phyloP scores from a whole-genome alignment of 2,329 filamentous ascomycete species.

The Chaetomium globosum region DNA sequence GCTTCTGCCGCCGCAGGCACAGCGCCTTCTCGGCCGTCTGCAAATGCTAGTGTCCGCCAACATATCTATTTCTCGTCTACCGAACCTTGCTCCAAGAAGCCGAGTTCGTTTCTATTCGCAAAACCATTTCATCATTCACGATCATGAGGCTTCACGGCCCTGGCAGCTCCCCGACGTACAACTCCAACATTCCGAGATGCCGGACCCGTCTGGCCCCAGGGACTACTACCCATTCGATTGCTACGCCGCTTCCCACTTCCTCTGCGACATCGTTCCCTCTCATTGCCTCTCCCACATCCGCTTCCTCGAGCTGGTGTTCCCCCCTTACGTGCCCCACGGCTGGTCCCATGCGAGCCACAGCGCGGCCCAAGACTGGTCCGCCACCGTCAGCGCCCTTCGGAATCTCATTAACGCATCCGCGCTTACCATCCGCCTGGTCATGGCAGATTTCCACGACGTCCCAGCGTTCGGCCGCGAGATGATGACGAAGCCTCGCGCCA shows the following conservation, averaged over 20 bases:
- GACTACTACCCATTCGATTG: conserved; percentile 13
- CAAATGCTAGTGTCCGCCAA: conserved; percentile 12
- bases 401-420: conserved; percentile 3
- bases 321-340: conserved; percentile 8
- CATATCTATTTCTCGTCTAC: conserved; percentile 15
- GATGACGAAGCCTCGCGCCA: not conserved
- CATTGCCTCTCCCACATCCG: conserved; percentile 22
- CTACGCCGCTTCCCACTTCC: conserved; percentile 19
- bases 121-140: conserved; percentile 24
- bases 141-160: not conserved
- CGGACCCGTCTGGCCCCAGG: not conserved
- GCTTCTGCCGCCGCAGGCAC: conserved; percentile 19
- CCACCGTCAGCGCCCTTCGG: conserved; percentile 15
- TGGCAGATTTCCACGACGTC: not conserved
- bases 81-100: conserved; percentile 7
- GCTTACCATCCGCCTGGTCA: not conserved
- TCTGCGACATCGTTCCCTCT: conserved; percentile 9
- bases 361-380: conserved; percentile 16
- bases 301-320: conserved; percentile 25
- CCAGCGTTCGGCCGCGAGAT: not conserved
- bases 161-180: not conserved
- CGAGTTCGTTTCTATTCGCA: conserved; percentile 24
- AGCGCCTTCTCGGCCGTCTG: conserved; percentile 13
- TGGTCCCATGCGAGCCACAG: conserved; percentile 1
- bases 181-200: not conserved